phyloP scores from a whole-genome alignment of 306 rosid genomes.

The Dalbergia cultrata region DNA sequence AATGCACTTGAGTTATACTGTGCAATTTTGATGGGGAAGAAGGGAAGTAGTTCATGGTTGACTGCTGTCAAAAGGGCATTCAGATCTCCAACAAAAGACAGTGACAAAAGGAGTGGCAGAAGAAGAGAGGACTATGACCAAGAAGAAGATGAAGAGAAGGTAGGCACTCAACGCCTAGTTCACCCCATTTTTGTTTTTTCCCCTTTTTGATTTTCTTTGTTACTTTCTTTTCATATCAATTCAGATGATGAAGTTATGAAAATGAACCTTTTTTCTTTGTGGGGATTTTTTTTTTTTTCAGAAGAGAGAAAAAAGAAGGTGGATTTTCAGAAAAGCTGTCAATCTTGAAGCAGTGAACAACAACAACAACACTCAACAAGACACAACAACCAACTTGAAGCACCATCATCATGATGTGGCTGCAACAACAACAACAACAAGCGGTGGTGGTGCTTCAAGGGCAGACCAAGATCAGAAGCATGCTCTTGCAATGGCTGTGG shows the following conservation, averaged over 20 bases:
- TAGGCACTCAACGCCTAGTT: not conserved
- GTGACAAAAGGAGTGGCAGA: conserved; percentile 48
- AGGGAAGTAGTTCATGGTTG: conserved; percentile 88
- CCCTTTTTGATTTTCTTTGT: not conserved
- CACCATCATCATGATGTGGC: conserved; percentile 37
- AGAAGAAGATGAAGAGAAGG: conserved; percentile 90
- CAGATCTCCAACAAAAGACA: conserved; percentile 96
- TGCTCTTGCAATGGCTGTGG: conserved; percentile 79
- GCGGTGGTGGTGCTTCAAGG: conserved; percentile 32
- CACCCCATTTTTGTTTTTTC: not conserved
- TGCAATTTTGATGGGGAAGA: conserved; percentile 83
- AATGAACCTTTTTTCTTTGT: not conserved
- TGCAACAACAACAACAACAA: conserved; percentile 6
- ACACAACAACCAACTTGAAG: conserved; percentile 49
- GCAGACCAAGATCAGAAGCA: conserved; percentile 64
- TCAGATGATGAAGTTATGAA: conserved; percentile 1
- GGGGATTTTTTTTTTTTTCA: conserved; percentile 36
- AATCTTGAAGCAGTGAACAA: conserved; percentile 61
- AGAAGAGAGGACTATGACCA: conserved; percentile 57
- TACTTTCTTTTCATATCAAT: not conserved
- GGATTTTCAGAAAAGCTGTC: conserved; percentile 79
- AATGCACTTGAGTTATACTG: conserved; percentile 64
- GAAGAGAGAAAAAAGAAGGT: conserved; percentile 89
- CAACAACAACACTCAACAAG: conserved; percentile 32
- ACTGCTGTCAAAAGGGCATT: conserved; percentile 98